phyloP scores from a whole-genome alignment of 2,329 filamentous ascomycete species.

The Pseudogymnoascus pannorum region DNA sequence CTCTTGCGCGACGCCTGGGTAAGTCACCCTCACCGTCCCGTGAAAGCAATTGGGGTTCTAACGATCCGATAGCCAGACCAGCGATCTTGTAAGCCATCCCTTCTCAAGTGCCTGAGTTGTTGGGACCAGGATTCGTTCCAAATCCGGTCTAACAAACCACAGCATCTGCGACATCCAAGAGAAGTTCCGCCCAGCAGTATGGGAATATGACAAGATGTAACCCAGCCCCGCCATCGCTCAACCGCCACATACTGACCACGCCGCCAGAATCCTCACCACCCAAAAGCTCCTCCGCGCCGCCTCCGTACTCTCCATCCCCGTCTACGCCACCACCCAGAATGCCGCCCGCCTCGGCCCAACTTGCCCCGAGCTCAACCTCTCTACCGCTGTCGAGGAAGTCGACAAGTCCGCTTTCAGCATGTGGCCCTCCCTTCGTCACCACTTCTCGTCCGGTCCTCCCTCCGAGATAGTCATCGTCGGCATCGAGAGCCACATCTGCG shows the following conservation, averaged over 20 bases:
- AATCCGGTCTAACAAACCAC: not conserved
- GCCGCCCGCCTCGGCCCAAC: conserved; percentile 70
- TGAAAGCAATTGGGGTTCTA: not conserved
- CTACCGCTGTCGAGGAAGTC: conserved; percentile 47
- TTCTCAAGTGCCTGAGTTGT: not conserved
- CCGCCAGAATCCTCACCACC: conserved; percentile 53
- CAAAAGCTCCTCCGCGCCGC: conserved; percentile 62
- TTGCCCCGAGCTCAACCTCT: conserved; percentile 60
- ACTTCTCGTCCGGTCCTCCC: conserved; percentile 30
- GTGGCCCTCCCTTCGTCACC: conserved; percentile 58
- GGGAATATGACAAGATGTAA: conserved; percentile 77
- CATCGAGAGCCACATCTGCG: conserved; percentile 90
- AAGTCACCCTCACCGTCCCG: conserved; percentile 7
- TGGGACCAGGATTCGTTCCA: not conserved
- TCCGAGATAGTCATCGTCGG: conserved; percentile 72
- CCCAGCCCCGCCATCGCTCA: not conserved
- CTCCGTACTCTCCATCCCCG: conserved; percentile 62
- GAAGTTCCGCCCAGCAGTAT: conserved; percentile 77
- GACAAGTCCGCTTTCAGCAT: conserved; percentile 94
- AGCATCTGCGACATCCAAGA: conserved; percentile 95
- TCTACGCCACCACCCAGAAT: conserved; percentile 83
- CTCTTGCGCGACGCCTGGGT: conserved; percentile 12
- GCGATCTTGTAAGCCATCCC: conserved; percentile 18
- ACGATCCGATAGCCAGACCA: conserved; percentile 15
- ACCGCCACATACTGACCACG: conserved; percentile 7